Evolutionary conservation across 2,329 filamentous ascomycete species (phyloP).

Genomic region (Sclerotinia sclerotiorum): DNA sequence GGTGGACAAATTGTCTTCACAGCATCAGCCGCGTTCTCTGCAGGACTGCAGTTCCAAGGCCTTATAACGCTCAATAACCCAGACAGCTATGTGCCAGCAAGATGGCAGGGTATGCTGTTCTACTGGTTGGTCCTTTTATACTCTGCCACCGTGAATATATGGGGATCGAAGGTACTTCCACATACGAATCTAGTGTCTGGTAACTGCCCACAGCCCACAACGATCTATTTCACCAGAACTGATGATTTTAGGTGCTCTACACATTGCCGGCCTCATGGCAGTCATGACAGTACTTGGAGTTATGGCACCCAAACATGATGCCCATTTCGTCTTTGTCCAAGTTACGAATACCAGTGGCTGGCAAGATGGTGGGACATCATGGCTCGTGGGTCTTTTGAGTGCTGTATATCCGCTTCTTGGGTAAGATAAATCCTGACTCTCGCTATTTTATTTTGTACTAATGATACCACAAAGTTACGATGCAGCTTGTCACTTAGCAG

Average conservation of each 20-base stretch:
- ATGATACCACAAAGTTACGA: slow-evolving; percentile 41
- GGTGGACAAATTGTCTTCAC: slow-evolving; percentile 49
- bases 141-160: slow-evolving; percentile 31
- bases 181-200: slow-evolving; percentile 42
- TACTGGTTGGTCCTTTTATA: slow-evolving; percentile 48
- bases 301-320: slow-evolving; percentile 47
- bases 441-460: neutral
- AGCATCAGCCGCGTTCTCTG: slow-evolving; percentile 50
- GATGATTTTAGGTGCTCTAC: slow-evolving; percentile 25
- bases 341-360: slow-evolving; percentile 50
- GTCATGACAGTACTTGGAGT: slow-evolving; percentile 43
- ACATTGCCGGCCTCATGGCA: slow-evolving; percentile 45
- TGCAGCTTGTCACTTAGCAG: slow-evolving; percentile 48
- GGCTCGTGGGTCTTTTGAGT: slow-evolving; percentile 48
- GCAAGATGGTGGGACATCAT: slow-evolving; percentile 47
- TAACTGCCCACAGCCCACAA: slow-evolving; percentile 30
- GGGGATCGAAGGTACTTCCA: slow-evolving; percentile 40
- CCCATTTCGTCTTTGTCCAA: slow-evolving; percentile 46
- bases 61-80: slow-evolving; percentile 46
- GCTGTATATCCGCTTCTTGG: slow-evolving; percentile 45
- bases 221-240: neutral
- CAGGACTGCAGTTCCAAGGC: slow-evolving; percentile 47
- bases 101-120: slow-evolving; percentile 50
- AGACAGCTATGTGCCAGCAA: slow-evolving; percentile 43
- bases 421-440: neutral